Evolutionary conservation across 768 basidiomycete species (phyloP).

Genomic region (Boletus insuetus): DNA sequence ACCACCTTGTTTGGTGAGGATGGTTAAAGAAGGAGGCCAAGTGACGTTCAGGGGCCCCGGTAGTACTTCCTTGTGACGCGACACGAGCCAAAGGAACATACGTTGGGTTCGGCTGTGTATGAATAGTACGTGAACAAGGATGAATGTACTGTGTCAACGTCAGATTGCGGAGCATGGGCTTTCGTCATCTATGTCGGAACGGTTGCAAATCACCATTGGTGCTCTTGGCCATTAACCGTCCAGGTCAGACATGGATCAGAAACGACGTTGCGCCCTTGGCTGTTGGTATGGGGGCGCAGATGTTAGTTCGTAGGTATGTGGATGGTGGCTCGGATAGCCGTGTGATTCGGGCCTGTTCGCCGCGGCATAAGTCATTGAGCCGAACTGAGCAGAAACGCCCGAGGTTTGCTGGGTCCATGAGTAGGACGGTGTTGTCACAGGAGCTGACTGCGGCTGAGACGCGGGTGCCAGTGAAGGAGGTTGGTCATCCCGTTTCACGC

Average conservation of each 20-base stretch:
- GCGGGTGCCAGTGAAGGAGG: conserved; percentile 5
- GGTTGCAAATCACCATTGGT: no score
- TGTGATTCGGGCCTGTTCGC: conserved; percentile 8
- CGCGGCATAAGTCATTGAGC: conserved; percentile 9
- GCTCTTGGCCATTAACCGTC: no score
- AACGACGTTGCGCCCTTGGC: neutral
- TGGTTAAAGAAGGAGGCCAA: neutral
- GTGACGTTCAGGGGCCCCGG: neutral
- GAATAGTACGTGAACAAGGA: no score
- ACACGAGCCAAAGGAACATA: no score
- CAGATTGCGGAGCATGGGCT: no score
- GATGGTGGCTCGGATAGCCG: conserved; percentile 11
- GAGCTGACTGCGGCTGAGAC: neutral
- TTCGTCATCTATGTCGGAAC: no score
- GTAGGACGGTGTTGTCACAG: conserved; percentile 11
- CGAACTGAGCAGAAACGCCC: conserved; percentile 1
- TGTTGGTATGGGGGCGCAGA: conserved; percentile 3
- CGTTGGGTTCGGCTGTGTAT: no score
- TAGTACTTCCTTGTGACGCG: no score
- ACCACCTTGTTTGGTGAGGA: neutral
- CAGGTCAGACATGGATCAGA: no score
- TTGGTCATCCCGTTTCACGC: conserved; percentile 1
- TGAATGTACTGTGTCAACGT: no score
- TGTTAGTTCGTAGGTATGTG: conserved; percentile 18
- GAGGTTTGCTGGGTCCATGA: conserved; percentile 15